These are phyloP conservation scores for Verticillium dahliae DNA, from an alignment of 2,329 filamentous ascomycete genomes.

Conservation along the genomic window DNA sequence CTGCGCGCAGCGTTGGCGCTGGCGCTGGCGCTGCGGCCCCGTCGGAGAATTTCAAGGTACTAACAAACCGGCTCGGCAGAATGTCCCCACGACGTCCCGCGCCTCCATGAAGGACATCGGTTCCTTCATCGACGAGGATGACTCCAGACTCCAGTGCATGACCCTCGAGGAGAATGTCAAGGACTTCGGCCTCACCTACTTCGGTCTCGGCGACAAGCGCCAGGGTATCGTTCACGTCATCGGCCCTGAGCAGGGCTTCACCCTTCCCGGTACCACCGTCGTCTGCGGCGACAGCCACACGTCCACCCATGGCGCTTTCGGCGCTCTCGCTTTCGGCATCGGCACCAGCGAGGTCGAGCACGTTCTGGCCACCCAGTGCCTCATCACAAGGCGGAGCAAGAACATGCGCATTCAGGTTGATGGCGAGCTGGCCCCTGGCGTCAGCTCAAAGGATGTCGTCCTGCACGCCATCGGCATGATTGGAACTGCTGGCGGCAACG, in stretches of 20 bases:
- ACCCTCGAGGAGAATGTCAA: conserved; percentile 97
- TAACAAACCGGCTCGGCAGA: conserved; percentile 46
- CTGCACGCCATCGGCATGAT: conserved; percentile 90
- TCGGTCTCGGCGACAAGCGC: conserved; percentile 90
- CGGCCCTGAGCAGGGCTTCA: conserved; percentile 97
- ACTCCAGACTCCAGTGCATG: conserved; percentile 88
- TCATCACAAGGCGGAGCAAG: conserved; percentile 92
- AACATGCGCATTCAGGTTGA: conserved; percentile 98
- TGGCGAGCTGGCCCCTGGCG: conserved; percentile 80
- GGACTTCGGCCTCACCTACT: conserved; percentile 94
- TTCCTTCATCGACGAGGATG: conserved; percentile 89
- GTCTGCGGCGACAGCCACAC: conserved; percentile 98
- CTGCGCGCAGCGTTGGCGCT: neutral
- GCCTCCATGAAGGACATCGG: conserved; percentile 92
- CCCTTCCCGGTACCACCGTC: conserved; percentile 90
- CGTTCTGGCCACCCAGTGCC: conserved; percentile 90
- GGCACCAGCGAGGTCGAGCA: conserved; percentile 98
- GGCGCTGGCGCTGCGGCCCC: neutral
- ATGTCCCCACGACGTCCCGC: conserved; percentile 84
- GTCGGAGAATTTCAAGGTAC: neutral
- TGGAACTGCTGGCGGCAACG: conserved; percentile 90
- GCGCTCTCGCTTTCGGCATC: conserved; percentile 90
- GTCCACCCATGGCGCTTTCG: conserved; percentile 95
- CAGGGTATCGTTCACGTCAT: conserved; percentile 99
- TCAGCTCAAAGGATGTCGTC: conserved; percentile 93